Evolutionary conservation across 768 basidiomycete genomes (phyloP), one percentile per base, ranked within the genome.

Genomic region (Leccinellum albellum): DNA sequence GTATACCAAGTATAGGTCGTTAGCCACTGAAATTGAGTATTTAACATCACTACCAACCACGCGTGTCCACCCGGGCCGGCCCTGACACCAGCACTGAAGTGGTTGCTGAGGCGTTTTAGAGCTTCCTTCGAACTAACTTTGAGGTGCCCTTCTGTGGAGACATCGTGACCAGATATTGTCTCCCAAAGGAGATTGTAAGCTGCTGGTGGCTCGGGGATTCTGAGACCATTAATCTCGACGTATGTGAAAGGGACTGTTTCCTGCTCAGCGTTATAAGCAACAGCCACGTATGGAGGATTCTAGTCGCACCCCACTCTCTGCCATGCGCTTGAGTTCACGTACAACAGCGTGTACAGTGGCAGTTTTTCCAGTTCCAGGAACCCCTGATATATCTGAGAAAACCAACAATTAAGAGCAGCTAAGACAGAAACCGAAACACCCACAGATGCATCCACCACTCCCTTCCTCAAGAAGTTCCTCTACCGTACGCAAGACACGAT

Each of bases 311-410:
- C 84, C 86, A 54, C 83, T 79, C 67, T 89, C 82, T 1, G 94
- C 94, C 84, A 95, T 91, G 37, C 87, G 80, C 67, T 92, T 94
- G 12, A 98, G 78, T 68, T 96, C 91, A 35, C 91, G 82, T 31
- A 98, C 83, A 24, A 97, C 88, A 1, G 89, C 90, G 64, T 98
- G 95, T 0, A 98, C 94, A 0, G 97, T 98, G 0, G 97, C 97
- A 1, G 97, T 99, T 75, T 98, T 99, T 9, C 97, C 96, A 2
- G 96, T 98, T 7, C 97, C 96, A n/a, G 96, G 97, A 7, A 98
- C 94, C 9, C 97, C 96, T 7, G 95, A 94, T 49, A 98, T 97
- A 72, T 98, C 95, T 98, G 53, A 14, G 57, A 26, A 7, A 15
- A 6, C 8, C 10, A 14, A 53, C 14, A 53, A 51, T 62, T 24